These are phyloP conservation scores for Sporothrix brunneoviolacea DNA, from an alignment of 2,329 filamentous ascomycete genomes.

Conservation along the genomic window DNA sequence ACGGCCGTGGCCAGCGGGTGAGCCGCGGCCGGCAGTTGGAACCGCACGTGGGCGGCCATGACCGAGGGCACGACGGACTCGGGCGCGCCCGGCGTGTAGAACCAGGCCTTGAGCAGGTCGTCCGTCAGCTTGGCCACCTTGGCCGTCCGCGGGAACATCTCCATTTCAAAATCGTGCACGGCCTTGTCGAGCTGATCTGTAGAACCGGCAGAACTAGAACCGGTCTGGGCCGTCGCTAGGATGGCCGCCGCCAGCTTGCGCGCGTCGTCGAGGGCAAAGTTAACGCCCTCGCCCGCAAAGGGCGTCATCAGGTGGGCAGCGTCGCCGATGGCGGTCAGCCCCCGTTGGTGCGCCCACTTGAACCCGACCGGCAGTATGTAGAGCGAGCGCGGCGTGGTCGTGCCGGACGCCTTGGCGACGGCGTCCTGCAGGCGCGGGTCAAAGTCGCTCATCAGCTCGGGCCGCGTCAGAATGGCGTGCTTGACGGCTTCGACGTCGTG, in stretches of 20 bases:
- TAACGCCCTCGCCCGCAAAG: slow-evolving; percentile 54
- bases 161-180: slow-evolving; percentile 31
- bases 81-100: slow-evolving; percentile 41
- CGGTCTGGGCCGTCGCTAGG: too few relatives aligned
- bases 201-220: too few relatives aligned
- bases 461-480: slow-evolving; percentile 29
- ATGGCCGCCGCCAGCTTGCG: slow-evolving; percentile 41
- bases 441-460: slow-evolving; percentile 33
- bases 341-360: slow-evolving; percentile 39
- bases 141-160: slow-evolving; percentile 31
- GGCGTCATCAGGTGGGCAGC: slow-evolving; percentile 55
- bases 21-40: slow-evolving; percentile 2
- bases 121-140: slow-evolving; percentile 23
- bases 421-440: slow-evolving; percentile 34
- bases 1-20: slow-evolving; percentile 5
- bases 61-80: slow-evolving; percentile 34
- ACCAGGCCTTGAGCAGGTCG: slow-evolving; percentile 36
- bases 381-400: slow-evolving; percentile 36
- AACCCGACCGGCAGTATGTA: slow-evolving; percentile 47
- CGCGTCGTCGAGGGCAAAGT: slow-evolving; percentile 50
- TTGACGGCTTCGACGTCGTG: slow-evolving; percentile 32
- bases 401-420: slow-evolving; percentile 33
- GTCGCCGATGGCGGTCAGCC: slow-evolving; percentile 51
- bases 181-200: slow-evolving; percentile 24
- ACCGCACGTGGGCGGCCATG: slow-evolving; percentile 24